phyloP scores from a whole-genome alignment of 768 basidiomycete genomes.

The Macrolepiota albuminosa region DNA sequence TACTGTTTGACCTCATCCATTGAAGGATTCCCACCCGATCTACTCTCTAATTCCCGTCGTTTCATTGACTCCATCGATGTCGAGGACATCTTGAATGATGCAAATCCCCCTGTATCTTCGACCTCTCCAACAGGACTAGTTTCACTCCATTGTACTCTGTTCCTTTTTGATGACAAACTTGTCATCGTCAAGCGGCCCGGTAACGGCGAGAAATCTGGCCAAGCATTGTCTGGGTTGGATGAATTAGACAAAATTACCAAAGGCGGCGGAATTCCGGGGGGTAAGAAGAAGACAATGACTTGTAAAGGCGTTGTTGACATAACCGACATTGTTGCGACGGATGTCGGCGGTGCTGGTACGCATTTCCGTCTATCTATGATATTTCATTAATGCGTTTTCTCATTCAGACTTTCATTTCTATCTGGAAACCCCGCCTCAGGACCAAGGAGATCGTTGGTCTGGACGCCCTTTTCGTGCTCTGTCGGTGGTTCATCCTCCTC shows the following conservation, averaged over 20 bases:
- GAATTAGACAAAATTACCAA: conserved; percentile 72
- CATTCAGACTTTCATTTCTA: conserved; percentile 79
- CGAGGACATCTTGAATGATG: conserved; percentile 67
- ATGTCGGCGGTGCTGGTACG: conserved; percentile 81
- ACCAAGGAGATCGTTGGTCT: conserved; percentile 84
- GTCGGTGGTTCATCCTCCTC: conserved; percentile 73
- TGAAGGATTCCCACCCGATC: conserved; percentile 83
- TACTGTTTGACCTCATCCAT: conserved; percentile 81
- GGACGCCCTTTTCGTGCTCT: conserved; percentile 80
- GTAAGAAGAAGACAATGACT: conserved; percentile 74
- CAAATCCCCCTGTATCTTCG: conserved; percentile 39
- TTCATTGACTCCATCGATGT: conserved; percentile 94
- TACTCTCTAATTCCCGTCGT: conserved; percentile 85
- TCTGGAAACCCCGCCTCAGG: conserved; percentile 76
- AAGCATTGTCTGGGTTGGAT: conserved; percentile 69
- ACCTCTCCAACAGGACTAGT: conserved; percentile 32
- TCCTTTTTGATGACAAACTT: conserved; percentile 93
- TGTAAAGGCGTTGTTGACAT: conserved; percentile 86
- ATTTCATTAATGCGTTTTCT: neutral
- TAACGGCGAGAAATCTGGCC: conserved; percentile 72
- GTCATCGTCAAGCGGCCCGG: conserved; percentile 84
- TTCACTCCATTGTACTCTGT: conserved; percentile 78
- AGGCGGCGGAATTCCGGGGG: conserved; percentile 52
- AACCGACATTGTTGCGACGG: conserved; percentile 77
- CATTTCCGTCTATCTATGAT: neutral